Conservation (phyloP, 164 flowering plant species). For the Magnolia sinica region DNA sequence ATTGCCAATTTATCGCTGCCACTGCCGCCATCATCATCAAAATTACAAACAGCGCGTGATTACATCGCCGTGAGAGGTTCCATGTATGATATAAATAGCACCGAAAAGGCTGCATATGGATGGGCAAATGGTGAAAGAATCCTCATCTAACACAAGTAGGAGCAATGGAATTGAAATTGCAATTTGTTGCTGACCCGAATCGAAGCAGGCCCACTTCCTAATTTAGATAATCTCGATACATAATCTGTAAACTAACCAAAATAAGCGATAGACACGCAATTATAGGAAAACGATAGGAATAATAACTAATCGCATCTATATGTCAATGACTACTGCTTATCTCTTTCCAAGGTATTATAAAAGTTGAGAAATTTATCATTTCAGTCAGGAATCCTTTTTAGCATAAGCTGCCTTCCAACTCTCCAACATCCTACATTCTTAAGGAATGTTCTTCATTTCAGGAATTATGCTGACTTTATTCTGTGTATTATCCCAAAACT, state of each 20-base stretch:
- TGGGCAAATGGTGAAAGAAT: conserved; percentile 17
- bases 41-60: background rate
- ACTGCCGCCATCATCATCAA: background rate
- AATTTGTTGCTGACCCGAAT: conserved; percentile 6
- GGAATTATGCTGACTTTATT: background rate
- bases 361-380: background rate
- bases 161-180: background rate
- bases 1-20: conserved; percentile 2
- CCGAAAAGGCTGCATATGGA: conserved; percentile 7
- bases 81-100: conserved; percentile 9
- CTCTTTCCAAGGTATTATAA: background rate
- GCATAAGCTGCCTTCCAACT: background rate
- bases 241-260: background rate
- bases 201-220: conserved; percentile 2
- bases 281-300: background rate
- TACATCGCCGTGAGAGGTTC: background rate
- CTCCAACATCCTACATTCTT: background rate
- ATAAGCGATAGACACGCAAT: background rate
- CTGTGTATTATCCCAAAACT: background rate
- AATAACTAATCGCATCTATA: background rate
- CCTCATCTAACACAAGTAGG: conserved; percentile 19
- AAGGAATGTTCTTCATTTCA: background rate
- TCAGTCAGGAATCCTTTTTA: conserved; percentile 11
- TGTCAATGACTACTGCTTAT: conserved; percentile 3
- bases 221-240: conserved; percentile 11